Evolutionary conservation across 495 filamentous ascomycete genomes (phyloP).

Genomic region (Penicillium flavigenum): DNA sequence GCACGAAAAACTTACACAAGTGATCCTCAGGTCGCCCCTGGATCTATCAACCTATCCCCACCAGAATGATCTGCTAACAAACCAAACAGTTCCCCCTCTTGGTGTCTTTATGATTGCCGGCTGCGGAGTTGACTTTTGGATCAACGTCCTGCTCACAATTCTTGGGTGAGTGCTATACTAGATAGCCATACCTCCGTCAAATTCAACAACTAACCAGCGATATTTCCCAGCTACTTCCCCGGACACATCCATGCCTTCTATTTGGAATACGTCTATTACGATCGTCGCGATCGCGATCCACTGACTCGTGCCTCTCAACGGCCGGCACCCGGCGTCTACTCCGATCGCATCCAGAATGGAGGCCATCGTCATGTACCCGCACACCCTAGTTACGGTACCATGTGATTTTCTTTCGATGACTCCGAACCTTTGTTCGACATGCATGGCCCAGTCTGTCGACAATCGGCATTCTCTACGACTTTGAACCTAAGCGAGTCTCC

Average conservation of each 20-base stretch:
- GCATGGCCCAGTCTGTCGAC: too few species aligned
- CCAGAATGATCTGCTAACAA: constrained; percentile 16
- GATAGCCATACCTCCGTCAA: neutral
- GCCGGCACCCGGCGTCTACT: constrained; percentile 75
- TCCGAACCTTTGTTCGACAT: constrained; percentile 2
- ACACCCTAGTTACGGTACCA: constrained; percentile 49
- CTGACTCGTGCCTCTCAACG: constrained; percentile 46
- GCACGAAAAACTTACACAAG: neutral
- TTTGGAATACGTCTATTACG: constrained; percentile 82
- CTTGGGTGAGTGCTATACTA: constrained; percentile 51
- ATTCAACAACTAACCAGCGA: constrained; percentile 8
- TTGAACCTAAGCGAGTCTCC: neutral
- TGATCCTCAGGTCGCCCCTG: neutral
- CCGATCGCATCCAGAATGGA: constrained; percentile 71
- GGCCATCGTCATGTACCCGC: constrained; percentile 42
- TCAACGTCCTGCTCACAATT: constrained; percentile 62
- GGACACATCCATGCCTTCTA: constrained; percentile 92
- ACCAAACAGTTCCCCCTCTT: constrained; percentile 56
- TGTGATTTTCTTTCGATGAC: constrained; percentile 23
- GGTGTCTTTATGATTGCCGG: constrained; percentile 63
- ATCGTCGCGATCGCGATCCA: constrained; percentile 59
- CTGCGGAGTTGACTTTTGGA: constrained; percentile 61
- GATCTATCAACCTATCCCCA: neutral
- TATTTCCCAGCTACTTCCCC: constrained; percentile 60
- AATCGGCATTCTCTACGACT: neutral